Percentiles rank a stretch among this genome's conserved stretches.
Evolutionary conservation across 2,329 filamentous ascomycete species (phyloP).

Genomic region (Calonectria multiphialidica): DNA sequence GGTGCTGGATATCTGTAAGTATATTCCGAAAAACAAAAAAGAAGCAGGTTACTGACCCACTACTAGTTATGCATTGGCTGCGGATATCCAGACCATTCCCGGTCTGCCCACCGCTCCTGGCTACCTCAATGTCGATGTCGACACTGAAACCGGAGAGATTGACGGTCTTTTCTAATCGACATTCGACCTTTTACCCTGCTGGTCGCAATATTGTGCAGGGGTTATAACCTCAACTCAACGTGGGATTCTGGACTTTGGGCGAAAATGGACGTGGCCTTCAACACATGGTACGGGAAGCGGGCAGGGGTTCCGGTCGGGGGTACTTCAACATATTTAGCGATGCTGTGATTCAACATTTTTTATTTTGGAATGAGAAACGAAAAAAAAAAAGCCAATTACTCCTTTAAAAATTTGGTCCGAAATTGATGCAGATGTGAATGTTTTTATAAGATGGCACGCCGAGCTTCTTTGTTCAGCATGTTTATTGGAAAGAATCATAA

Average conservation of each 20-base stretch:
- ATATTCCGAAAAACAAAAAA: neutral
- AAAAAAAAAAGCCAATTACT: neutral
- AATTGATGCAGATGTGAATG: neutral
- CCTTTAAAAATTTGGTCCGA: neutral
- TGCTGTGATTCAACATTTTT: slow-evolving; percentile 16
- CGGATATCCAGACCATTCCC: slow-evolving; percentile 98
- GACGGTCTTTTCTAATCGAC: slow-evolving; percentile 85
- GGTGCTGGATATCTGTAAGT: slow-evolving; percentile 90
- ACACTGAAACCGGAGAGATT: slow-evolving; percentile 86
- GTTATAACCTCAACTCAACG: slow-evolving; percentile 44
- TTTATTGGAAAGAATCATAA: no score
- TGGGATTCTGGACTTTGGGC: slow-evolving; percentile 39
- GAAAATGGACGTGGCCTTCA: slow-evolving; percentile 45
- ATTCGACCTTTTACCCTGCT: slow-evolving; percentile 13
- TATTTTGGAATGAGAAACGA: neutral
- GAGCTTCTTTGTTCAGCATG: no score
- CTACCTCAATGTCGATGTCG: slow-evolving; percentile 92
- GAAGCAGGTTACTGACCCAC: slow-evolving; percentile 48
- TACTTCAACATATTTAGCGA: slow-evolving; percentile 19
- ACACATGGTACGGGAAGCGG: slow-evolving; percentile 41
- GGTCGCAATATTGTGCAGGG: neutral
- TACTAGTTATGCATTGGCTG: slow-evolving; percentile 86
- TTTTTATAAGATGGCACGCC: neutral
- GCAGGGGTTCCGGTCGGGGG: slow-evolving; percentile 15
- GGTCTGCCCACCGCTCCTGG: slow-evolving; percentile 95